Conservation (phyloP, 1,284 basidiomycete genomes). For the Moesziomyces antarcticus region DNA sequence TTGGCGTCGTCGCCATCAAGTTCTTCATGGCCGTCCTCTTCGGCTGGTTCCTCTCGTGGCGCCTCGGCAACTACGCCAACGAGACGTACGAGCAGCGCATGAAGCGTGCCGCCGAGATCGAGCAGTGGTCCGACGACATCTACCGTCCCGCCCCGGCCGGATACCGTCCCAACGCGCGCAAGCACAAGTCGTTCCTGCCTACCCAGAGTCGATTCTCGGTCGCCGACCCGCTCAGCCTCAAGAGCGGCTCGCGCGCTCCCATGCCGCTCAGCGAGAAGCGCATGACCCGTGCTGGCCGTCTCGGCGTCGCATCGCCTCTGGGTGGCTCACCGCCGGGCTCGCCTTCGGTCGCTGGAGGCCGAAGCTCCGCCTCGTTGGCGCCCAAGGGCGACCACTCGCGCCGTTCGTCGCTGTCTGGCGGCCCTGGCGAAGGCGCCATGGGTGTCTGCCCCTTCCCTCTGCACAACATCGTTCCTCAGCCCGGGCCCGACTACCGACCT, state of each 20-base stretch:
- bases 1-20: slow-evolving; percentile 93
- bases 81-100: slow-evolving; percentile 96
- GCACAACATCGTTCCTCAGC: slow-evolving; percentile 89
- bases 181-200: slow-evolving; percentile 79
- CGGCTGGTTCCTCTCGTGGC: slow-evolving; percentile 96
- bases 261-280: slow-evolving; percentile 50
- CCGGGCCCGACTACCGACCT: slow-evolving; percentile 88
- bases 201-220: slow-evolving; percentile 72
- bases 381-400: slow-evolving; percentile 47
- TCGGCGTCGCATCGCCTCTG: slow-evolving; percentile 52
- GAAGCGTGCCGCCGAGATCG: slow-evolving; percentile 88
- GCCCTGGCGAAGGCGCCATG: slow-evolving; percentile 51
- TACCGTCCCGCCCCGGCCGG: slow-evolving; percentile 91
- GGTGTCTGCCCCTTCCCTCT: slow-evolving; percentile 81
- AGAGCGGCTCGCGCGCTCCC: slow-evolving; percentile 36
- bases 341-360: slow-evolving; percentile 78
- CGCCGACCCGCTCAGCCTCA: slow-evolving; percentile 55
- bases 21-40: slow-evolving; percentile 97
- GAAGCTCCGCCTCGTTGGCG: slow-evolving; percentile 82
- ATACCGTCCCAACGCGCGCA: slow-evolving; percentile 81
- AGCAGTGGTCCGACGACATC: slow-evolving; percentile 96
- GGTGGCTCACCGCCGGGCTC: slow-evolving; percentile 78
- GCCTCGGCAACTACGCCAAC: slow-evolving; percentile 88
- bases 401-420: slow-evolving; percentile 59
- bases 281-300: slow-evolving; percentile 40